Percentiles rank a stretch among this genome's conserved stretches.
phyloP scores from a whole-genome alignment of 108 stramenopile genomes.

The Skeletonema menzelii region DNA sequence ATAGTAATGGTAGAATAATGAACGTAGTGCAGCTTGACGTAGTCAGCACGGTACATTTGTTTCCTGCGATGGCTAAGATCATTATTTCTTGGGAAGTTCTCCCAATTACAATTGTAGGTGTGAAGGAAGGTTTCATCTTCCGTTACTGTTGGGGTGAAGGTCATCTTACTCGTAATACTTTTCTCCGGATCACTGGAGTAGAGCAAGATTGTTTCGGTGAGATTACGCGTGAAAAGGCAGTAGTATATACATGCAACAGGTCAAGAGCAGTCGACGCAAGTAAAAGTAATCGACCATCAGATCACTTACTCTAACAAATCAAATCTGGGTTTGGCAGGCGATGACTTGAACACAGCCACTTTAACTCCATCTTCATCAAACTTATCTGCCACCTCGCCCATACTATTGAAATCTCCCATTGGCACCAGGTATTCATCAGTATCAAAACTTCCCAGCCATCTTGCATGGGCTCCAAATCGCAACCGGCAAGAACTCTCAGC shows the following conservation, averaged over 20 bases:
- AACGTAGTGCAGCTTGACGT: slow-evolving; percentile 82
- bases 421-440: slow-evolving; percentile 88
- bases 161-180: slow-evolving; percentile 7
- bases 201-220: neutral
- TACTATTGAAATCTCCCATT: slow-evolving; percentile 49
- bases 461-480: slow-evolving; percentile 79
- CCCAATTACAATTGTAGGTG: slow-evolving; percentile 87
- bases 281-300: neutral
- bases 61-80: slow-evolving; percentile 80
- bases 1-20: slow-evolving; percentile 85
- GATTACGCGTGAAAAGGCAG: neutral
- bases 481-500: slow-evolving; percentile 83
- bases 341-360: slow-evolving; percentile 47
- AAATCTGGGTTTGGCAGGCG: slow-evolving; percentile 43
- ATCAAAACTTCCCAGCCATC: slow-evolving; percentile 86
- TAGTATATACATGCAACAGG: neutral
- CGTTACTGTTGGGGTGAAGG: slow-evolving; percentile 53
- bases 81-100: slow-evolving; percentile 68
- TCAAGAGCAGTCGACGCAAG: too few species aligned
- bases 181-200: slow-evolving; percentile 34
- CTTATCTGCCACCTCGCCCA: slow-evolving; percentile 44
- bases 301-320: slow-evolving; percentile 42
- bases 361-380: slow-evolving; percentile 39
- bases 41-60: slow-evolving; percentile 77
- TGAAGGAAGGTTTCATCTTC: slow-evolving; percentile 69